These are phyloP conservation scores for Talaromyces pinophilus DNA, from an alignment of 2,329 filamentous ascomycete species.

Conservation along the genomic window DNA sequence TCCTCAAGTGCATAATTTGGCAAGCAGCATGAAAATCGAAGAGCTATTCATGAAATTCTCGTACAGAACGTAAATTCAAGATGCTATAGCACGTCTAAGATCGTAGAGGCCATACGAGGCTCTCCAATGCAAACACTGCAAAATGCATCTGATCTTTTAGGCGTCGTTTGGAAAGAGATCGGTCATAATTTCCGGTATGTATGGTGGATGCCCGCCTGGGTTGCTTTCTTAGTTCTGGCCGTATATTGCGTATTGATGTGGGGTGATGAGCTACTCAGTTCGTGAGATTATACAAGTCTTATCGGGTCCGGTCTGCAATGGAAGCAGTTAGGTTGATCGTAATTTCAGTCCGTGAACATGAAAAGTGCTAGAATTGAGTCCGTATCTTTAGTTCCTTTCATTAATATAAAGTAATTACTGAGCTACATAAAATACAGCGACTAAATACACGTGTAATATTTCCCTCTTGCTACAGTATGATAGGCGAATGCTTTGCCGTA, in stretches of 20 bases:
- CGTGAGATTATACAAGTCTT: background rate
- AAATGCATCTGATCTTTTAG: background rate
- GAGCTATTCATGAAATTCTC: background rate
- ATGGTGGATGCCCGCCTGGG: background rate
- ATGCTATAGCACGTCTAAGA: background rate
- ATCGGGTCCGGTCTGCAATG: background rate
- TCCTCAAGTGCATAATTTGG: background rate
- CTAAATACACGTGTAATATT: background rate
- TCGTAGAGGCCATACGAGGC: background rate
- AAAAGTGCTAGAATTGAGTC: background rate
- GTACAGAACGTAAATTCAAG: background rate
- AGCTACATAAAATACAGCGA: background rate
- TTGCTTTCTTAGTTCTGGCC: background rate
- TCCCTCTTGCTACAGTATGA: background rate
- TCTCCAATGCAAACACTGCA: background rate
- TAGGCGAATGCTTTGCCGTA: background rate
- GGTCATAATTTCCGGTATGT: background rate
- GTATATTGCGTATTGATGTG: too few species aligned
- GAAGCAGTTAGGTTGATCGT: background rate
- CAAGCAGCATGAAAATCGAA: background rate
- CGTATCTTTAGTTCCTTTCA: background rate
- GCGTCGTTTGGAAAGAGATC: background rate
- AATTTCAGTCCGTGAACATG: background rate
- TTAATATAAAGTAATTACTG: background rate
- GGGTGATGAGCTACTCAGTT: too few species aligned